Base-by-base conservation (phyloP, 768 basidiomycete genomes). In the Symmetrospora coprosmae region DNA sequence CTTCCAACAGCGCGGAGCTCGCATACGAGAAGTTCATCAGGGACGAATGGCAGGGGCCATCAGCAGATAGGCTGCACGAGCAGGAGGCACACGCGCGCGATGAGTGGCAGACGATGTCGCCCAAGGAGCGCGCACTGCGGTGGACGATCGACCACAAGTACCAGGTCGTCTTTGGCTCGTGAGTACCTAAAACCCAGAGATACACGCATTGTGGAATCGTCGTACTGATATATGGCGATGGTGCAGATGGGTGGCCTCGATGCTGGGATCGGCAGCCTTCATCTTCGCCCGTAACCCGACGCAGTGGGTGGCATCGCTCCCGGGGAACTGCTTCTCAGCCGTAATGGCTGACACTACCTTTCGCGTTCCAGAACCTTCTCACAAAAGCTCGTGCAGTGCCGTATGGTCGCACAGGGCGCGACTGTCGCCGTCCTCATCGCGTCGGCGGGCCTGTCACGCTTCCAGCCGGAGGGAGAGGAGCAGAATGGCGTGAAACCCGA, bases 361-460 rank as follows among this genome's bases (percentile, higher is more conserved):
- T 25, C 34, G 47, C 23, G 4, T 17, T 33, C 30, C 28, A 50
- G 49, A 50, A 58, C 67, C 19, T 67, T 67, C 38, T 65, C 67
- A 16, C 69, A 70, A 23, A 70, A 70, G 62, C 66, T 70, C 33
- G 69, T 70, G 23, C 68, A 69, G 60, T 64, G 60, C 2, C 65
- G 68, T 43, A 69, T 69, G 68, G 51, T 65, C 19, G 66, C 66
- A 4, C 66, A 68, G 63, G 71, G 69, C 28, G 60, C 70, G 11
- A 71, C 70, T 11, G 68, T 72, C 30, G 71, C 59, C 27, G 68
- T 71, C 48, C 53, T 72, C 6, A 61, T 72, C 59, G 71, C 70
- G 0, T 66, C 67, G 2, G 71, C 71, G 5, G 70, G 62, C 13
- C 60, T 70, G 8, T 64, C 63, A 6, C 50, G 60, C n/a, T 47